These are phyloP conservation scores for Meyerozyma elateridarum DNA, from an alignment of 1,139 yeast species.

Conservation along the genomic window DNA sequence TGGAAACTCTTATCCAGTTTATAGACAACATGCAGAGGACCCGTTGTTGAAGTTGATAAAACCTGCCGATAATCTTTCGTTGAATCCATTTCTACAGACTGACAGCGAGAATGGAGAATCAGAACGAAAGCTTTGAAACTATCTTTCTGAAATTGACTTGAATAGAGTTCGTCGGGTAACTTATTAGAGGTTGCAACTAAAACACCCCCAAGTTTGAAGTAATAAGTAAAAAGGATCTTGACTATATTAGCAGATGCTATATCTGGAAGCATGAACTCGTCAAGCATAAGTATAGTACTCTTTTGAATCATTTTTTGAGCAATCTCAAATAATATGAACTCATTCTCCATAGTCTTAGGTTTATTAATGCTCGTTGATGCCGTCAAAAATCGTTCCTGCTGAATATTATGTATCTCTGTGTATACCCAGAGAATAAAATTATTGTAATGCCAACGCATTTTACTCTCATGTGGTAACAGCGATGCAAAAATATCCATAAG, in stretches of 20 bases:
- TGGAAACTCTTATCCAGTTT: conserved; percentile 20
- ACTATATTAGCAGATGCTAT: conserved; percentile 66
- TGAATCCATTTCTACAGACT: conserved; percentile 59
- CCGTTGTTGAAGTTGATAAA: conserved; percentile 24
- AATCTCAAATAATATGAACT: conserved; percentile 59
- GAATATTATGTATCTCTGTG: conserved; percentile 54
- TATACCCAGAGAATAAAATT: conserved; percentile 68
- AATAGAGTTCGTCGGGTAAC: conserved; percentile 64
- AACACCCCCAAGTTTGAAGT: conserved; percentile 70
- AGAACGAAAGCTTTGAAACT: conserved; percentile 55
- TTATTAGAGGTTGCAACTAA: conserved; percentile 69
- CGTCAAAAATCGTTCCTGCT: conserved; percentile 32
- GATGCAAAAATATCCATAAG: conserved; percentile 68
- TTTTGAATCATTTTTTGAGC: conserved; percentile 60
- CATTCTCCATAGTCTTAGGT: conserved; percentile 46
- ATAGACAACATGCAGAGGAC: conserved; percentile 26
- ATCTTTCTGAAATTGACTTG: conserved; percentile 56
- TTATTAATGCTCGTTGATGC: background rate
- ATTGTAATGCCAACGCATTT: conserved; percentile 68
- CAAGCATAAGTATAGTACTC: conserved; percentile 59
- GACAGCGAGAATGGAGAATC: conserved; percentile 57
- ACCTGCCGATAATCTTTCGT: conserved; percentile 50
- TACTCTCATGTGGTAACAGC: conserved; percentile 57
- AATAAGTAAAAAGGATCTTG: conserved; percentile 60
- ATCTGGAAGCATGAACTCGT: conserved; percentile 74